These are phyloP conservation scores for Chlamydomonas reinhardtii DNA, from an alignment of 163 green algal species.

Conservation along the genomic window DNA sequence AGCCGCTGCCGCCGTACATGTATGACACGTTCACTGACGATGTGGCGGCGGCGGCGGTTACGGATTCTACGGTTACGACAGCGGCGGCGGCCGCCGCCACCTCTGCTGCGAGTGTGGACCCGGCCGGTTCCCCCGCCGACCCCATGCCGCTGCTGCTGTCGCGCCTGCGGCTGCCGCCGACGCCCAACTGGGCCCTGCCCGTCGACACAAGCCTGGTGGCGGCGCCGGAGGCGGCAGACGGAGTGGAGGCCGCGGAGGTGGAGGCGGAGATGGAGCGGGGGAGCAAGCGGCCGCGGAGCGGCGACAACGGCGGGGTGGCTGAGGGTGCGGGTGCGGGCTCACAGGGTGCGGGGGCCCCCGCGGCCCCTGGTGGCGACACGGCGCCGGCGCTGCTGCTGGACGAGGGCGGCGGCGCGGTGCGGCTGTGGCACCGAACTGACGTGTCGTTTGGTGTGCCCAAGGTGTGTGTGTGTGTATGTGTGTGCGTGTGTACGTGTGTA, in stretches of 20 bases:
- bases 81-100: background rate
- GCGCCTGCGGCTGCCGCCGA: conserved; percentile 51
- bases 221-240: background rate
- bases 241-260: background rate
- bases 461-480: conserved; percentile 22
- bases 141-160: background rate
- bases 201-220: conserved; percentile 45
- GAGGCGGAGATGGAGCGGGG: background rate
- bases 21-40: background rate
- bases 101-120: background rate
- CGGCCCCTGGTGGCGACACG: background rate
- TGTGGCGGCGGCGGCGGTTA: background rate
- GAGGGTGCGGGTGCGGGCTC: no score
- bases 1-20: conserved; percentile 10
- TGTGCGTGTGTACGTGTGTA: background rate
- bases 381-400: background rate
- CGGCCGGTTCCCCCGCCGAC: background rate
- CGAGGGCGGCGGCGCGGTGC: background rate
- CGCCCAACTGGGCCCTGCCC: conserved; percentile 64
- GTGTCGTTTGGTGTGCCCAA: conserved; percentile 62
- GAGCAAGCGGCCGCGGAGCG: background rate
- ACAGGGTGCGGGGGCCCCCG: no score
- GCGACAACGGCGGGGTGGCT: no score
- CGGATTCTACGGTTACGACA: background rate
- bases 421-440: conserved; percentile 61